Evolutionary conservation across 1,284 basidiomycete species (phyloP).

Genomic region (Ustilago lituana): DNA sequence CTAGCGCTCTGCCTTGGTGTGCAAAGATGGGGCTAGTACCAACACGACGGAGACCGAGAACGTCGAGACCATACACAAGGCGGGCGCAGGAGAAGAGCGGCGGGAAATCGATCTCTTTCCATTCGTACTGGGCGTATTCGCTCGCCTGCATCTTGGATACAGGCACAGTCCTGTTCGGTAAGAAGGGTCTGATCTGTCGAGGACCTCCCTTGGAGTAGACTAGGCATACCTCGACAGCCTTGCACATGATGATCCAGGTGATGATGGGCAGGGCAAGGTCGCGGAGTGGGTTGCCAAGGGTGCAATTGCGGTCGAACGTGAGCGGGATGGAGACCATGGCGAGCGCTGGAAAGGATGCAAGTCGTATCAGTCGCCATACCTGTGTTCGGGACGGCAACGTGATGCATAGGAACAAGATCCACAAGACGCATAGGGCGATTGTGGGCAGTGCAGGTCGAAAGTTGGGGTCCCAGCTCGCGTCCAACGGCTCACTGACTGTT

Average conservation of each 20-base stretch:
- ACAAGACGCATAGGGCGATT: conserved; percentile 14
- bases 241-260: conserved; percentile 34
- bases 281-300: conserved; percentile 35
- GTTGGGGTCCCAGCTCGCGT: conserved; percentile 37
- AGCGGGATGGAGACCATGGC: conserved; percentile 3
- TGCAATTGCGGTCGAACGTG: conserved; percentile 18
- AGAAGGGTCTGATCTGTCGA: conserved; percentile 29
- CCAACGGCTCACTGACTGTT: not conserved
- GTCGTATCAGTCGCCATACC: conserved; percentile 18
- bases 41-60: conserved; percentile 9
- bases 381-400: conserved; percentile 18
- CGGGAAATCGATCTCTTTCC: conserved; percentile 24
- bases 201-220: conserved; percentile 26
- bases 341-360: conserved; percentile 28
- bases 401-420: conserved; percentile 36
- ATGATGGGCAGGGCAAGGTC: conserved; percentile 32
- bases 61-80: conserved; percentile 25
- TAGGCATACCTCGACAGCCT: conserved; percentile 30
- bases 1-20: conserved; percentile 28
- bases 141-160: conserved; percentile 12
- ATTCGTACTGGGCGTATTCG: conserved; percentile 25
- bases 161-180: not conserved
- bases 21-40: conserved; percentile 25
- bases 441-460: conserved; percentile 20
- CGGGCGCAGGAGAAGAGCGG: conserved; percentile 12